phyloP scores from a whole-genome alignment of 2,329 filamentous ascomycete genomes.

The Clarireedia hainanense region DNA sequence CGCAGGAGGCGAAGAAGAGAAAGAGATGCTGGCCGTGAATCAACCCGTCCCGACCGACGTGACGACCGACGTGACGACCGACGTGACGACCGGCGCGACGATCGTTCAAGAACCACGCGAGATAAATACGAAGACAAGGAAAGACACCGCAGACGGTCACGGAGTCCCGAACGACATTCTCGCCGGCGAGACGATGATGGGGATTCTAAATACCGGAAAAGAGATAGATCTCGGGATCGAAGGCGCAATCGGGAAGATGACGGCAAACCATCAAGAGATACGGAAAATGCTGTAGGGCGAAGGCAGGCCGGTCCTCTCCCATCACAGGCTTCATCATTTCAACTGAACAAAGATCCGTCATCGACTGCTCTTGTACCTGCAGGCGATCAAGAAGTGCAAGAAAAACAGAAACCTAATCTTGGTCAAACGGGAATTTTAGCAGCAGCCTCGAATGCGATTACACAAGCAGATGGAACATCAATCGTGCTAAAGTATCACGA shows the following conservation, averaged over 20 bases:
- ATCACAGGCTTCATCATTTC: slow-evolving; percentile 53
- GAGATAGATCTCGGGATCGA: slow-evolving; percentile 22
- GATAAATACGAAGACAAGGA: slow-evolving; percentile 18
- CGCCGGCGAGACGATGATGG: slow-evolving; percentile 17
- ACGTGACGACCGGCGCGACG: slow-evolving; percentile 1
- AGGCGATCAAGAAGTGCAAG: slow-evolving; percentile 40
- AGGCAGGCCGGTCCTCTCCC: slow-evolving; percentile 43
- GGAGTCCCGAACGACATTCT: slow-evolving; percentile 22
- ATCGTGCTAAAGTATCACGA: slow-evolving; percentile 94
- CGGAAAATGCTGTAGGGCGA: slow-evolving; percentile 14
- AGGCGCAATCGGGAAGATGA: slow-evolving; percentile 14
- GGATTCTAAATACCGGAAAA: slow-evolving; percentile 20
- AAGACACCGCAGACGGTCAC: slow-evolving; percentile 24
- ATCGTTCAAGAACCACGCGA: slow-evolving; percentile 6
- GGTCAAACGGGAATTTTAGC: slow-evolving; percentile 73
- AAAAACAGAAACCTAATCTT: slow-evolving; percentile 87
- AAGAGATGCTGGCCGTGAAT: slow-evolving; percentile 11
- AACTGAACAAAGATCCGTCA: slow-evolving; percentile 39
- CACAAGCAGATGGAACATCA: slow-evolving; percentile 63
- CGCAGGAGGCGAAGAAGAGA: slow-evolving; percentile 19
- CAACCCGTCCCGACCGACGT: slow-evolving; percentile 2
- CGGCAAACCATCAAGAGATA: not conserved
- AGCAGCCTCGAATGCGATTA: slow-evolving; percentile 72
- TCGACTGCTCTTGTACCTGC: slow-evolving; percentile 18
- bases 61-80: slow-evolving; percentile 5